phyloP scores from a whole-genome alignment of 2,329 filamentous ascomycete species.

The Fusarium subtropicale region DNA sequence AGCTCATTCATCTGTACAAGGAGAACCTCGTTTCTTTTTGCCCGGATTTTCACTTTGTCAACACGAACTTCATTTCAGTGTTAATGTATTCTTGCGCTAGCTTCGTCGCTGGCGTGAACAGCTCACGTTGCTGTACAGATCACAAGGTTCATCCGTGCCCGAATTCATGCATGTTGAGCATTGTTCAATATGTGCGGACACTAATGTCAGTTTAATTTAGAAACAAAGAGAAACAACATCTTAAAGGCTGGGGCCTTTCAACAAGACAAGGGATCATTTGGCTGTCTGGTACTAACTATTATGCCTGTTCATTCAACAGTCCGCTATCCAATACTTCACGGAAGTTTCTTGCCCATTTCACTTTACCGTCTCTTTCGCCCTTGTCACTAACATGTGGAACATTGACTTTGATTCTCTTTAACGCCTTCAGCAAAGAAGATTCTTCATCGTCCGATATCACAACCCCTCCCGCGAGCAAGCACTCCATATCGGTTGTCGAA shows the following conservation, averaged over 20 bases:
- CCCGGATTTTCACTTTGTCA: neutral
- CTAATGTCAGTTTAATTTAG: neutral
- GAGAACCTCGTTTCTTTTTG: neutral
- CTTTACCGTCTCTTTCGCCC: slow-evolving; percentile 13
- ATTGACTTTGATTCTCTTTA: slow-evolving; percentile 53
- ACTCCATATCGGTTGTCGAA: slow-evolving; percentile 67
- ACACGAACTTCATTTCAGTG: neutral
- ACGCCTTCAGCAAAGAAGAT: slow-evolving; percentile 52
- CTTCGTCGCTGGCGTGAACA: neutral
- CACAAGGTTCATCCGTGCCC: slow-evolving; percentile 4
- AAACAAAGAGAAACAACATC: neutral
- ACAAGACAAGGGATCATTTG: neutral
- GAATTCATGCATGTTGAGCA: neutral
- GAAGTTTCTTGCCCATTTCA: slow-evolving; percentile 60
- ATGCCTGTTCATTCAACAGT: slow-evolving; percentile 36
- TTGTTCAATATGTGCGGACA: neutral
- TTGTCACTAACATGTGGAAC: slow-evolving; percentile 54
- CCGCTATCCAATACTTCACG: slow-evolving; percentile 54
- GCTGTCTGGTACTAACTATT: neutral
- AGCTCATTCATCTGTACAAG: neutral
- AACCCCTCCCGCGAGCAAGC: slow-evolving; percentile 61
- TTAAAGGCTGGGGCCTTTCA: neutral
- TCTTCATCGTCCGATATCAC: slow-evolving; percentile 57
- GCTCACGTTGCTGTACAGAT: neutral
- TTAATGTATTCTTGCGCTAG: neutral